Evolutionary conservation across 1,139 yeast species (phyloP).

Genomic region (Cylindricascospora bacillispora): DNA sequence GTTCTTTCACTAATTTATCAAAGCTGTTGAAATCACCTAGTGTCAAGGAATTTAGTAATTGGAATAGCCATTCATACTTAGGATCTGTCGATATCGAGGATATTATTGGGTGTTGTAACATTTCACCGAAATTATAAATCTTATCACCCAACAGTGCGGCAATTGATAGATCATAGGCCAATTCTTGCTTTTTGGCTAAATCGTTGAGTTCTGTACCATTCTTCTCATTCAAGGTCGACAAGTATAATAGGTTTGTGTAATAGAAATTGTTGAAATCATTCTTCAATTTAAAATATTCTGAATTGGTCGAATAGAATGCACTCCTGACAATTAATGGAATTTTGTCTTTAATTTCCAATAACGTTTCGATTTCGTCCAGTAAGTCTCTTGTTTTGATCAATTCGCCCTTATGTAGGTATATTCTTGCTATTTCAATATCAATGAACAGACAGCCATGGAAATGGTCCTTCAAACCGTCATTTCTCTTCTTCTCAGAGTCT

Average conservation of each 20-base stretch:
- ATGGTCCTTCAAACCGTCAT: slow-evolving; percentile 24
- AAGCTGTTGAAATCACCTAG: slow-evolving; percentile 55
- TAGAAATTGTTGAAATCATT: slow-evolving; percentile 75
- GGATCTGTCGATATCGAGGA: slow-evolving; percentile 37
- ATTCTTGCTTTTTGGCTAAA: slow-evolving; percentile 37
- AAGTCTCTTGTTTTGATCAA: slow-evolving; percentile 54
- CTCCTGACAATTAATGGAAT: slow-evolving; percentile 65
- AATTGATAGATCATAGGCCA: slow-evolving; percentile 73
- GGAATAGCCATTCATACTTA: slow-evolving; percentile 59
- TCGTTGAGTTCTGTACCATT: slow-evolving; percentile 16
- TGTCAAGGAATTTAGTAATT: slow-evolving; percentile 58
- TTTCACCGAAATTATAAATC: slow-evolving; percentile 92
- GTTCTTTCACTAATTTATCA: slow-evolving; percentile 26
- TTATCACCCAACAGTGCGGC: slow-evolving; percentile 87
- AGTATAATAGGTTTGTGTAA: slow-evolving; percentile 46
- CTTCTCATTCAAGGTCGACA: slow-evolving; percentile 43
- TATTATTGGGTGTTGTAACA: slow-evolving; percentile 79
- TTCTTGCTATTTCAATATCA: slow-evolving; percentile 67
- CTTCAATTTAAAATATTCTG: slow-evolving; percentile 62
- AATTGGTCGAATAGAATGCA: slow-evolving; percentile 69
- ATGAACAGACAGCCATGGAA: slow-evolving; percentile 43
- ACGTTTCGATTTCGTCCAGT: slow-evolving; percentile 47
- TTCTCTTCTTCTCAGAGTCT: slow-evolving; percentile 27
- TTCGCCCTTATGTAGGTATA: slow-evolving; percentile 46
- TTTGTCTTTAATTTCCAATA: slow-evolving; percentile 48